Evolutionary conservation across 177 flowering plant genomes (phyloP).

Genomic region (Vitis hybrid): DNA sequence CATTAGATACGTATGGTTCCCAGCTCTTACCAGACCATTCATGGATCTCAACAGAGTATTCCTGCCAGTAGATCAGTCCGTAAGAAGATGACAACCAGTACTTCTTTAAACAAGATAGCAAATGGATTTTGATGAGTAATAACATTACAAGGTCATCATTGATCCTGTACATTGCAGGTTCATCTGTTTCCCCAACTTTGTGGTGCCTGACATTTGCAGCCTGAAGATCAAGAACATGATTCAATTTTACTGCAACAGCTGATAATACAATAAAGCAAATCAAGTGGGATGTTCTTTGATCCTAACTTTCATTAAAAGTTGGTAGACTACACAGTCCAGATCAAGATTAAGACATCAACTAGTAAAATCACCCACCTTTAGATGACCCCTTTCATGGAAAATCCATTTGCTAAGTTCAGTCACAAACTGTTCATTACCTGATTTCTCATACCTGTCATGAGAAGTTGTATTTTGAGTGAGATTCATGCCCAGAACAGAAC

Average conservation of each 20-base stretch:
- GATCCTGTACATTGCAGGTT: slow-evolving; percentile 90
- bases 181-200: slow-evolving; percentile 77
- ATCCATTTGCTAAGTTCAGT: slow-evolving; percentile 98
- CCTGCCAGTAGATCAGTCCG: slow-evolving; percentile 42
- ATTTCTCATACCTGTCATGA: slow-evolving; percentile 67
- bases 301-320: too few relatives aligned
- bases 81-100: slow-evolving; percentile 5
- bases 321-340: not conserved
- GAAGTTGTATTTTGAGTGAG: not conserved
- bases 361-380: slow-evolving; percentile 58
- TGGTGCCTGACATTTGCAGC: slow-evolving; percentile 83
- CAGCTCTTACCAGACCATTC: slow-evolving; percentile 96
- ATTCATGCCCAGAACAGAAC: not conserved
- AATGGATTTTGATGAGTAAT: not conserved
- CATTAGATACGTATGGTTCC: slow-evolving; percentile 89
- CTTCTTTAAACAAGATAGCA: not conserved
- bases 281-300: too few relatives aligned
- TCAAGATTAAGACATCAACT: not conserved
- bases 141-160: slow-evolving; percentile 81
- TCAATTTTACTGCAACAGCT: not conserved
- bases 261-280: not conserved
- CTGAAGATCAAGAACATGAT: slow-evolving; percentile 27
- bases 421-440: slow-evolving; percentile 92
- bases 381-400: slow-evolving; percentile 98
- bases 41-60: slow-evolving; percentile 83